These are phyloP conservation scores for Flaveria linearis DNA, from an alignment of 129 eudicot genomes.

Conservation along the genomic window DNA sequence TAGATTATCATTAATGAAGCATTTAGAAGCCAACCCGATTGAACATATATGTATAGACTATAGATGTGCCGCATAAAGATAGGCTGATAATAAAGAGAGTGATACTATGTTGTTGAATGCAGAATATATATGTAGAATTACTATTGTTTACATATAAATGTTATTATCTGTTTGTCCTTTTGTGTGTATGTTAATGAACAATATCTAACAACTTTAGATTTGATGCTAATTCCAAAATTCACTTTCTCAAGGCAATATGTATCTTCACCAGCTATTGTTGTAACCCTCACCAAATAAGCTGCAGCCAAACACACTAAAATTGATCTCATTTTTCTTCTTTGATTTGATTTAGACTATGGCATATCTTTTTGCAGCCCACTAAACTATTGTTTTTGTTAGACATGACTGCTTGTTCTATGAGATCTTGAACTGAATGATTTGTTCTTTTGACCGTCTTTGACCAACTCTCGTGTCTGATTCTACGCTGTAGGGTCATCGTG, in stretches of 20 bases:
- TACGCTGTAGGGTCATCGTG: conserved; percentile 1
- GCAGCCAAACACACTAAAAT: conserved; percentile 21
- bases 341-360: conserved; percentile 45
- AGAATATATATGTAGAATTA: conserved; percentile 28
- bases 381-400: conserved; percentile 22
- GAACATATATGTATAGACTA: conserved; percentile 29
- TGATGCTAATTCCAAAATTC: conserved; percentile 41
- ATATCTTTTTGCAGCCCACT: conserved; percentile 46
- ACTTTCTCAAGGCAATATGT: conserved; percentile 43
- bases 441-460: conserved; percentile 28
- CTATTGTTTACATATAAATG: conserved; percentile 15
- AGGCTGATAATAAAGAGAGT: conserved; percentile 24
- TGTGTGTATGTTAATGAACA: conserved; percentile 36
- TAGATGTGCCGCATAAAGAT: conserved; percentile 34
- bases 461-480: conserved; percentile 16
- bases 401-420: conserved; percentile 40
- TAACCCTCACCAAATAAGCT: conserved; percentile 31
- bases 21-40: conserved; percentile 44
- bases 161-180: conserved; percentile 27
- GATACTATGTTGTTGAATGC: conserved; percentile 45
- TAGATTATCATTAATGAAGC: conserved; percentile 17
- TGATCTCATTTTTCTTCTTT: conserved; percentile 2
- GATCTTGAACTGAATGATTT: conserved; percentile 28
- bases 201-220: conserved; percentile 33
- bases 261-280: conserved; percentile 38